Base-by-base conservation (phyloP, 192 early-diverging fungal genomes). In the Entomortierella chlamydospora region DNA sequence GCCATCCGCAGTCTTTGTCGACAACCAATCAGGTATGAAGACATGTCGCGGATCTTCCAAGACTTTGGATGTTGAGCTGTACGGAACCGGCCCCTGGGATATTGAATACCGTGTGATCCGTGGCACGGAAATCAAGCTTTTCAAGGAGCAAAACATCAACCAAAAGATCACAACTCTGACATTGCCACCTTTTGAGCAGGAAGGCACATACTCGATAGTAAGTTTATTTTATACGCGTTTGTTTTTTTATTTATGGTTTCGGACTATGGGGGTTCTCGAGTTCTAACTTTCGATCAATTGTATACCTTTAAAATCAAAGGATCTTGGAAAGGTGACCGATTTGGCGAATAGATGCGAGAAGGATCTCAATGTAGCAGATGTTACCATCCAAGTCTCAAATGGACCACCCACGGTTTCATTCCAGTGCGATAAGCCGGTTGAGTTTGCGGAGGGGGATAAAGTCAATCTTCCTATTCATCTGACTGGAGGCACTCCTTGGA, bases 91-190 rank as follows among this genome's bases (percentile, higher is more conserved):
- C 7, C 73, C 73, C 2, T 77, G 73, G 73, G 65, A 77, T 63
- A 77, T 77, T 58, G 63, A 68, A 13, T 77, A 77, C 47, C 73
- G 53, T 4, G 59, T 77, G 30, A 77, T 77, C 22, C 73, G 63
- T 11, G 54, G 60, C 20, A 64, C 63, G 10, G 26, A 55, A 22
- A 77, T 51, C 33, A 66, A 67, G 23, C 37, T 77, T 20, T 68
- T 63, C 39, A 68, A 51, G 1, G 43, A 47, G 34, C 31, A 29
- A 33, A 63, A 68, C 33, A 77, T 77, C 39, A 51, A 45, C 15
- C 18, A 67, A 39, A 63, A 61, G 30, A 62, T 52, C 4, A 51
- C 65, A 15, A 58, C 59, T n/a, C 37, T 77, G 42, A 63, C 65
- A 17, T 39, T 77, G 20, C 60, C 73, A 30, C 57, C 73, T 8